phyloP scores from a whole-genome alignment of 108 stramenopile genomes.

The Nannochloropsis salina region DNA sequence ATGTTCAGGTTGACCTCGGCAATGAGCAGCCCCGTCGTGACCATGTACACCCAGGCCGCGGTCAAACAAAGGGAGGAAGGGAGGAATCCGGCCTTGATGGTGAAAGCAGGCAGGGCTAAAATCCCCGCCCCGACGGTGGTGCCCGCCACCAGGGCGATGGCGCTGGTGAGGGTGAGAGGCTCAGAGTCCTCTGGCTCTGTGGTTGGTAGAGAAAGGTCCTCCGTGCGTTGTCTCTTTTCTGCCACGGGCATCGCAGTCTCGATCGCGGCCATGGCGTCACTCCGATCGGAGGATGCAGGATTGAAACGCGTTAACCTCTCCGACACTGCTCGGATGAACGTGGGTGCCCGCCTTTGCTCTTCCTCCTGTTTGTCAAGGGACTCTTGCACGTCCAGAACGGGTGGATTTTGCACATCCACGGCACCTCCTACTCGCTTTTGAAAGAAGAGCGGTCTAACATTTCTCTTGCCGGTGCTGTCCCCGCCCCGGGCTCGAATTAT shows the following conservation, averaged over 20 bases:
- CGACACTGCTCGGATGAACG: background rate
- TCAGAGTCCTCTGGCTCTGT: background rate
- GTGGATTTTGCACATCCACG: background rate
- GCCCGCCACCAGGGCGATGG: slow-evolving; percentile 66
- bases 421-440: background rate
- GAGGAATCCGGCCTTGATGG: slow-evolving; percentile 63
- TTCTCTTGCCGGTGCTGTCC: background rate
- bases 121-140: slow-evolving; percentile 70
- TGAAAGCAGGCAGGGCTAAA: slow-evolving; percentile 68
- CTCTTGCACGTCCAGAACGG: background rate
- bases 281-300: background rate
- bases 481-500: background rate
- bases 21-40: slow-evolving; percentile 69
- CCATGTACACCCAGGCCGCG: slow-evolving; percentile 73
- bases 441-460: background rate
- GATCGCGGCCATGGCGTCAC: no score
- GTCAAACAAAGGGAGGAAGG: slow-evolving; percentile 52
- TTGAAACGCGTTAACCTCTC: background rate
- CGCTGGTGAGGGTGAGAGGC: slow-evolving; percentile 53
- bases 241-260: no score
- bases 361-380: background rate
- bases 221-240: no score
- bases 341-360: background rate
- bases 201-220: no score
- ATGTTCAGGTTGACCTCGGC: slow-evolving; percentile 72